Evolutionary conservation across 805 yeast genomes (phyloP).

Genomic region (Candida mattraensis): DNA sequence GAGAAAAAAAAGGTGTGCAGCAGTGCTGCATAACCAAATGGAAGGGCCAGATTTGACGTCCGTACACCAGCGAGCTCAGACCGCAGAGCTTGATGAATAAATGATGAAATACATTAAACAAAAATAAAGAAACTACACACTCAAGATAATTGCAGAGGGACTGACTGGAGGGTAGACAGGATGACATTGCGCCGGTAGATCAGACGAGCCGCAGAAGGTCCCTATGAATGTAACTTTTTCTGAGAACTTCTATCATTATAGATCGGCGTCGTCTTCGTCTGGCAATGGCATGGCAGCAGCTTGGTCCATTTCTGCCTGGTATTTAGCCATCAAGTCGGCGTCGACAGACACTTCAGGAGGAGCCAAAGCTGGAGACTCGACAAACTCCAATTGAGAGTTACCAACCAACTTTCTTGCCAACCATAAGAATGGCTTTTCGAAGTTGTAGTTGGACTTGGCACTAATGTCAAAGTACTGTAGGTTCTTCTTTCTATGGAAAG

Average conservation of each 20-base stretch:
- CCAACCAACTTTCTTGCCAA: slow-evolving; percentile 99
- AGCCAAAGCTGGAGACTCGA: slow-evolving; percentile 98
- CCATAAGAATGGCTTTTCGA: slow-evolving; percentile 99
- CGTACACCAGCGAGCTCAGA: no score
- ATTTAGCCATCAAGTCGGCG: slow-evolving; percentile 93
- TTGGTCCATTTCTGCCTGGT: slow-evolving; percentile 99
- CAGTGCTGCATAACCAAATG: slow-evolving; percentile 10
- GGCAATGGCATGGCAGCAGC: slow-evolving; percentile 99
- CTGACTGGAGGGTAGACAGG: neutral
- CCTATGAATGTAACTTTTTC: no score
- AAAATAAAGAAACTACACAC: slow-evolving; percentile 3
- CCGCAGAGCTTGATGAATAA: no score
- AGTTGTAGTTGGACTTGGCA: slow-evolving; percentile 99
- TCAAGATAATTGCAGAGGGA: no score
- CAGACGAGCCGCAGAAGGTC: neutral
- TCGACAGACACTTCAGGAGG: slow-evolving; percentile 99
- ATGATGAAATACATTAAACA: no score
- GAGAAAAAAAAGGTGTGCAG: no score
- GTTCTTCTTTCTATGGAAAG: slow-evolving; percentile 99
- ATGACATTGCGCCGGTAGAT: neutral
- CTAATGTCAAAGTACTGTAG: slow-evolving; percentile 99
- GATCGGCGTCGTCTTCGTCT: slow-evolving; percentile 99
- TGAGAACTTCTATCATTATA: slow-evolving; percentile 50
- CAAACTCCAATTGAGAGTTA: slow-evolving; percentile 96
- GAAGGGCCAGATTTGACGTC: slow-evolving; percentile 1